A percentile compares a stretch with the other conserved stretches of the same genome.
phyloP scores from a whole-genome alignment of 2,329 filamentous ascomycete genomes.

The Dryadomyces quercus-mongolicae region DNA sequence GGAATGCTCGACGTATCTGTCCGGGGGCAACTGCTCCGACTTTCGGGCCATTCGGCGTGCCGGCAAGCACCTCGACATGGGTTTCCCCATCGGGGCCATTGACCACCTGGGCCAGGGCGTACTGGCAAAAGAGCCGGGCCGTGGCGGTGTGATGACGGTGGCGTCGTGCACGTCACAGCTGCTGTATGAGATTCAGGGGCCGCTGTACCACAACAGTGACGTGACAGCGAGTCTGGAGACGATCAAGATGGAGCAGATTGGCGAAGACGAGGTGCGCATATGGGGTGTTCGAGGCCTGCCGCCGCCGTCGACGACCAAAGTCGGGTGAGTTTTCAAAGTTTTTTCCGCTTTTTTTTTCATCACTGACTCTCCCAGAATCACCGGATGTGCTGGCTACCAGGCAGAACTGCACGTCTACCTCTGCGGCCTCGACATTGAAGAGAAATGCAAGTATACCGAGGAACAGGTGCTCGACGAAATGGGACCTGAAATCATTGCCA shows the following conservation, averaged over 20 bases:
- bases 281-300: not conserved
- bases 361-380: constrained; percentile 14
- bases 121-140: constrained; percentile 14
- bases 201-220: not conserved
- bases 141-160: constrained; percentile 14
- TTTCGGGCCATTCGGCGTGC: constrained; percentile 13
- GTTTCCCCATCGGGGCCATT: constrained; percentile 10
- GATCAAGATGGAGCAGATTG: not conserved
- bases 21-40: constrained; percentile 17
- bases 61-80: constrained; percentile 12
- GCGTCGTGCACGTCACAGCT: constrained; percentile 17
- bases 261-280: constrained; percentile 16
- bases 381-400: constrained; percentile 15
- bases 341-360: not conserved
- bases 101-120: constrained; percentile 5
- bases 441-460: constrained; percentile 13
- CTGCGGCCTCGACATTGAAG: constrained; percentile 9
- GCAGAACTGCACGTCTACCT: constrained; percentile 14
- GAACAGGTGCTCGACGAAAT: constrained; percentile 19
- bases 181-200: constrained; percentile 23
- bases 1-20: constrained; percentile 17
- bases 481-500: constrained; percentile 9
- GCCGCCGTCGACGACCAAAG: too few relatives aligned
- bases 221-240: not conserved
- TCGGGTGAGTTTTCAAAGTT: constrained; percentile 10